Evolutionary conservation across 495 filamentous ascomycete species (phyloP), one percentile per base, ranked within the genome.

Genomic region (Neurospora intermedia): DNA sequence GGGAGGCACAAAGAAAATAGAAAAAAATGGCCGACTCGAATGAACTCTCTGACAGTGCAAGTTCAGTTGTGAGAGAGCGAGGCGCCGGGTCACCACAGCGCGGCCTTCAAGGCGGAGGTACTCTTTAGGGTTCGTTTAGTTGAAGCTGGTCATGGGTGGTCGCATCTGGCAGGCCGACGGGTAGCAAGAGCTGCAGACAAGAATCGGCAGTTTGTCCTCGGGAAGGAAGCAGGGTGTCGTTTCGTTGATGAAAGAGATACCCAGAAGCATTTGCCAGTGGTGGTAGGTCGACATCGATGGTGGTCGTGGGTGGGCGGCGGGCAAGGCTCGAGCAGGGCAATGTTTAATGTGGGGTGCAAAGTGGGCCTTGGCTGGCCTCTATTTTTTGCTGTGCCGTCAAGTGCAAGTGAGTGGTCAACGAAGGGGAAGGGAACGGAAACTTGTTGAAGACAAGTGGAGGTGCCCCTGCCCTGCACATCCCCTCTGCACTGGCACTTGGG

Each of bases 141-240:
- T 42, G 59, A 40, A 40, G 73, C 13, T 74, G 72, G 43, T 59
- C 59, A 54, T 73, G 43, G 73, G 71, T 31, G 18, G 42, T 75
- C 40, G 71, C 71, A 73, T 73, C 42, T 71, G 45, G 54, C 8
- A 71, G 69, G 72, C 72, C 35, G 40, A 15, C 16, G 70, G 35
- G 62, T 41, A 38, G 69, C 39, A 69, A 69, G 71, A 73, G 70
- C 70, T 71, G 74, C 75, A 73, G 70, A 54, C 35, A 71, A 43
- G 16, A 18, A 74, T 54, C 54, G 54, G 54, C 54, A 66, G 54
- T 66, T 66, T 35, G 27, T 35, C 27, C 7, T 35, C 27, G 54
- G 54, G 54, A 66, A 66, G 54, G 54, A 4, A 31, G 54, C 54
- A 35, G 27, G 54, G 54, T 66, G 27, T 16, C 35, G 27, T 66